Conservation (phyloP, 2,329 filamentous ascomycete species). For the Coniella lustricola region DNA sequence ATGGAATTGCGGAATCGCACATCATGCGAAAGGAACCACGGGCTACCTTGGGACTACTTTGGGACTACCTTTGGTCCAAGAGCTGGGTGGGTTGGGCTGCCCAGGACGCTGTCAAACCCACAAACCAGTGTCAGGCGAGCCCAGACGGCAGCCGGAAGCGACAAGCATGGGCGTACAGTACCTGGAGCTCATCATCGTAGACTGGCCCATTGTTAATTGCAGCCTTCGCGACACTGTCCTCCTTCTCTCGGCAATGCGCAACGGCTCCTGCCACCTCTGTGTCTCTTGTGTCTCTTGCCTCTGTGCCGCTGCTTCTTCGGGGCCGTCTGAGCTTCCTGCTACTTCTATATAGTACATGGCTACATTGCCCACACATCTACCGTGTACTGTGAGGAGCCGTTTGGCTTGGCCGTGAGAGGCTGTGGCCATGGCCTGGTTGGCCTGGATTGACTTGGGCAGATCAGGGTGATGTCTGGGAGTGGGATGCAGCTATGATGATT, state of each 20-base stretch:
- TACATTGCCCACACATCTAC: too few relatives aligned
- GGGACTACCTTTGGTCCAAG: neutral
- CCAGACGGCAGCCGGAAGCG: neutral
- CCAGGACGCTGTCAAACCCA: neutral
- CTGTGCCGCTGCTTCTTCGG: too few relatives aligned
- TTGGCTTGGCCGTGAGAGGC: slow-evolving; percentile 7
- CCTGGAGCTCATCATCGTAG: too few relatives aligned
- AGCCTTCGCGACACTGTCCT: too few relatives aligned
- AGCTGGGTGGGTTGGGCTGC: neutral
- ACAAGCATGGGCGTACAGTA: too few relatives aligned
- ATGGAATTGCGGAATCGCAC: slow-evolving; percentile 4
- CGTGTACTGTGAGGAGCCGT: slow-evolving; percentile 1
- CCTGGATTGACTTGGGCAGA: slow-evolving; percentile 8
- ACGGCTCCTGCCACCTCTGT: too few relatives aligned
- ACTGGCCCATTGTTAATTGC: too few relatives aligned
- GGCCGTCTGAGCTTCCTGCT: neutral
- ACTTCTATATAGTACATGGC: neutral
- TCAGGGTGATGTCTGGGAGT: slow-evolving; percentile 10
- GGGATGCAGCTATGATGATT: neutral
- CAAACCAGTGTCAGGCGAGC: neutral
- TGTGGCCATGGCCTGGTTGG: slow-evolving; percentile 26
- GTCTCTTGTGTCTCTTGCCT: too few relatives aligned
- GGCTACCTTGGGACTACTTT: slow-evolving; percentile 11
- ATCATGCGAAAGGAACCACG: slow-evolving; percentile 7
- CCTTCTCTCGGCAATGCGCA: too few relatives aligned